Evolutionary conservation across 176 grass and related monocot genomes (phyloP).

Genomic region (Carex pumila): DNA sequence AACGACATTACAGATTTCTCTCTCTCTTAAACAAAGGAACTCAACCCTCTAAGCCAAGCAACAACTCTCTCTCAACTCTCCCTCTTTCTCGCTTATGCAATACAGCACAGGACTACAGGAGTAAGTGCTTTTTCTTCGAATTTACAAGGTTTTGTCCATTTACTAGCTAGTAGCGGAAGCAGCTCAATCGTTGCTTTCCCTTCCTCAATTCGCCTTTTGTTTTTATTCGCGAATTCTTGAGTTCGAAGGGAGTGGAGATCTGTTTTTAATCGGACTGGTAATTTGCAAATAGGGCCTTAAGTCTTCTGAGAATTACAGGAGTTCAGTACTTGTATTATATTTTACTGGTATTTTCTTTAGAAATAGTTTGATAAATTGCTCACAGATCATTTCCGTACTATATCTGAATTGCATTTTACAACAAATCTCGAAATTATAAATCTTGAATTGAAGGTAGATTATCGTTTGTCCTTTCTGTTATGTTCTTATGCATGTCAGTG

Average conservation of each 20-base stretch:
- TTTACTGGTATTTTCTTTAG: neutral
- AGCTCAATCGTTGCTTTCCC: neutral
- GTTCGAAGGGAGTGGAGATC: neutral
- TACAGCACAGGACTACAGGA: neutral
- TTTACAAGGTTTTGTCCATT: neutral
- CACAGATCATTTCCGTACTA: neutral
- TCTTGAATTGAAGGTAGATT: neutral
- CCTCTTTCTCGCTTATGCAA: neutral
- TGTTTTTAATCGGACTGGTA: neutral
- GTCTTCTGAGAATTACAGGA: neutral
- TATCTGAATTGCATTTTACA: neutral
- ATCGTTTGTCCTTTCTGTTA: neutral
- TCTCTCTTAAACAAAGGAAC: neutral
- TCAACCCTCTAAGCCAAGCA: neutral
- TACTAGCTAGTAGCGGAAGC: neutral
- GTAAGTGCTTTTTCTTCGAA: neutral
- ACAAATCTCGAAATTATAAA: neutral
- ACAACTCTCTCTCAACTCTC: neutral
- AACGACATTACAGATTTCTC: neutral
- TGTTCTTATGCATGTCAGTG: neutral
- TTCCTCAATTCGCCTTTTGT: neutral
- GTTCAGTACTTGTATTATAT: neutral
- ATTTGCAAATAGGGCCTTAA: neutral
- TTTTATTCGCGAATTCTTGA: neutral
- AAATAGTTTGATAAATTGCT: neutral